Conservation (phyloP, 2,329 filamentous ascomycete genomes). For the Cercospora zeina region DNA sequence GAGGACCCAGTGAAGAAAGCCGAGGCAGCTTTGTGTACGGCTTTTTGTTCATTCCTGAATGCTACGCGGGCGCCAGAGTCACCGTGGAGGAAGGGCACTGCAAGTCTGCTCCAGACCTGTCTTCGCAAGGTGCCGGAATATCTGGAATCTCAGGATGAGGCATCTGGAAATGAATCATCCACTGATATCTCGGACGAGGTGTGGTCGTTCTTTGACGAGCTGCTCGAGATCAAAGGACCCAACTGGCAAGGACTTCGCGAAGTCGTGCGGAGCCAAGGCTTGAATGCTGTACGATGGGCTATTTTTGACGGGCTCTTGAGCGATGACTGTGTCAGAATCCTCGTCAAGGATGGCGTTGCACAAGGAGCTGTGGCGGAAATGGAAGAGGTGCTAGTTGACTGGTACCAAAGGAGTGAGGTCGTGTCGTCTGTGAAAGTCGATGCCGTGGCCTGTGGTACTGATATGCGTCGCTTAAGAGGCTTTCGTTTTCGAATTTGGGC, state of each 20-base stretch:
- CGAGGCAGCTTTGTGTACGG: constrained; percentile 10
- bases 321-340: constrained; percentile 7
- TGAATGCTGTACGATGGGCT: constrained; percentile 43
- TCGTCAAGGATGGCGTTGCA: constrained; percentile 18
- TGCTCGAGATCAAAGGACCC: constrained; percentile 39
- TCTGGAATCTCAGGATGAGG: constrained; percentile 40
- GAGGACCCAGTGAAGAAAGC: constrained; percentile 10
- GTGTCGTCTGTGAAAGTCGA: not conserved
- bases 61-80: not conserved
- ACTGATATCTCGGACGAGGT: constrained; percentile 38
- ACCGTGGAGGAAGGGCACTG: constrained; percentile 37
- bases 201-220: constrained; percentile 45
- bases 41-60: constrained; percentile 7
- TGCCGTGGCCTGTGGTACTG: not conserved
- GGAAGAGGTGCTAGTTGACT: constrained; percentile 7
- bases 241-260: constrained; percentile 46
- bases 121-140: constrained; percentile 45
- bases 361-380: constrained; percentile 14
- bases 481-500: not conserved
- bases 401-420: constrained; percentile 1
- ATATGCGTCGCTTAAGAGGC: not conserved
- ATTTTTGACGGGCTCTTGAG: constrained; percentile 40
- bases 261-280: constrained; percentile 46
- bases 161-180: constrained; percentile 35
- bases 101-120: constrained; percentile 44